phyloP scores from a whole-genome alignment of 306 rosid species.

The Rosa persica region DNA sequence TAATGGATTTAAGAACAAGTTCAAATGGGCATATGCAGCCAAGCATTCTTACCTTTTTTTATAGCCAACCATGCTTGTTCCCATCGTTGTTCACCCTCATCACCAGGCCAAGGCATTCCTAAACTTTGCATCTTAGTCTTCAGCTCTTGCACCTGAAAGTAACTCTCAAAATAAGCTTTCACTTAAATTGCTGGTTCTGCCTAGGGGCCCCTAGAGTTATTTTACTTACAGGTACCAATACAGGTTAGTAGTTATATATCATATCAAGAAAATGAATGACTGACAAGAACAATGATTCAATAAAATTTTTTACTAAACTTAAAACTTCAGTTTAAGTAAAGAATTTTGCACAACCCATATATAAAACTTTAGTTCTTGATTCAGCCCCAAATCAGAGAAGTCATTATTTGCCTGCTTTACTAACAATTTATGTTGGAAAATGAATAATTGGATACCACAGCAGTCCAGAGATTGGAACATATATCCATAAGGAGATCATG shows the following conservation, averaged over 20 bases:
- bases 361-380: slow-evolving; percentile 11
- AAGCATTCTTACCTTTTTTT: slow-evolving; percentile 63
- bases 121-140: slow-evolving; percentile 43
- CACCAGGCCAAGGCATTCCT: slow-evolving; percentile 99
- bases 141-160: too few relatives aligned
- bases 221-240: not conserved
- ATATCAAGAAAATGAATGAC: slow-evolving; percentile 4
- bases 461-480: slow-evolving; percentile 9
- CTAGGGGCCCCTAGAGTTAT: slow-evolving; percentile 5
- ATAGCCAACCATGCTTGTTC: slow-evolving; percentile 92
- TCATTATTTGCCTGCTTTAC: not conserved
- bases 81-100: slow-evolving; percentile 92
- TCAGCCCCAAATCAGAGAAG: not conserved
- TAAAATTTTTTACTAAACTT: not conserved
- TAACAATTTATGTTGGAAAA: slow-evolving; percentile 3
- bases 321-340: slow-evolving; percentile 2
- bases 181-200: slow-evolving; percentile 21
- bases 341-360: not conserved
- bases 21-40: slow-evolving; percentile 15
- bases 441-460: not conserved
- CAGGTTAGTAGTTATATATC: not conserved
- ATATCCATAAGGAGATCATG: not conserved
- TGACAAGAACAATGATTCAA: not conserved
- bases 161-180: slow-evolving; percentile 19
- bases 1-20: not conserved